Evolutionary conservation across 768 basidiomycete genomes (phyloP).

Genomic region (Tylopilus cervinicoccineus): DNA sequence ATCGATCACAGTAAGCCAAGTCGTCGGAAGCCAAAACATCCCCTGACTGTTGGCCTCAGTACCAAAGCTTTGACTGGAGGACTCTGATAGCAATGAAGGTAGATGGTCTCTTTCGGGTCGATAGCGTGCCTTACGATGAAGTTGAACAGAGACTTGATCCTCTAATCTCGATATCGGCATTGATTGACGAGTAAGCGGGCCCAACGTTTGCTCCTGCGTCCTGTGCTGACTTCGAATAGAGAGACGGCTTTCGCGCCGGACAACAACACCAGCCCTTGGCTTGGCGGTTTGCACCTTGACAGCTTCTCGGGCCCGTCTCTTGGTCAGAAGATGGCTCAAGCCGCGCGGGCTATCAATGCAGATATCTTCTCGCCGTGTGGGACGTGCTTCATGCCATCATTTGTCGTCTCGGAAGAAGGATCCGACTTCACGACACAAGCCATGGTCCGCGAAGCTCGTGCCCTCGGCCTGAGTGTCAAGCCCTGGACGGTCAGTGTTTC

Average conservation of each 20-base stretch:
- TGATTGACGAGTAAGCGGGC: constrained; percentile 56
- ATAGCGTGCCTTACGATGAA: not conserved
- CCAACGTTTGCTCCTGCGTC: not conserved
- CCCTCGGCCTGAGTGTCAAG: constrained; percentile 57
- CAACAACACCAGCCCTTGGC: constrained; percentile 56
- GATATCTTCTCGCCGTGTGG: constrained; percentile 64
- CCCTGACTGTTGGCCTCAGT: constrained; percentile 37
- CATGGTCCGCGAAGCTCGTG: constrained; percentile 67
- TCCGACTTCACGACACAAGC: constrained; percentile 60
- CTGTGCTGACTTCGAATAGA: constrained; percentile 23
- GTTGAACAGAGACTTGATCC: constrained; percentile 50
- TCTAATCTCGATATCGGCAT: constrained; percentile 53
- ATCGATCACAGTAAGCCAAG: constrained; percentile 54
- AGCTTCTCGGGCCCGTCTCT: constrained; percentile 59
- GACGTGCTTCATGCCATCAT: constrained; percentile 34
- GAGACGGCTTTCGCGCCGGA: constrained; percentile 39
- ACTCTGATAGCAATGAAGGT: constrained; percentile 72
- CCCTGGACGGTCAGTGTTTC: constrained; percentile 64
- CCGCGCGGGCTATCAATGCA: constrained; percentile 61
- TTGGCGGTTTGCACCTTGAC: constrained; percentile 61
- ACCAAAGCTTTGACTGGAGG: constrained; percentile 83
- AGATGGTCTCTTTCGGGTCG: not conserved
- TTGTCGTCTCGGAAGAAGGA: constrained; percentile 42
- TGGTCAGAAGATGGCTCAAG: constrained; percentile 59
- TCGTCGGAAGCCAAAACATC: not conserved